phyloP scores from a whole-genome alignment of 257 asterid species.

The Salvia miltiorrhiza region DNA sequence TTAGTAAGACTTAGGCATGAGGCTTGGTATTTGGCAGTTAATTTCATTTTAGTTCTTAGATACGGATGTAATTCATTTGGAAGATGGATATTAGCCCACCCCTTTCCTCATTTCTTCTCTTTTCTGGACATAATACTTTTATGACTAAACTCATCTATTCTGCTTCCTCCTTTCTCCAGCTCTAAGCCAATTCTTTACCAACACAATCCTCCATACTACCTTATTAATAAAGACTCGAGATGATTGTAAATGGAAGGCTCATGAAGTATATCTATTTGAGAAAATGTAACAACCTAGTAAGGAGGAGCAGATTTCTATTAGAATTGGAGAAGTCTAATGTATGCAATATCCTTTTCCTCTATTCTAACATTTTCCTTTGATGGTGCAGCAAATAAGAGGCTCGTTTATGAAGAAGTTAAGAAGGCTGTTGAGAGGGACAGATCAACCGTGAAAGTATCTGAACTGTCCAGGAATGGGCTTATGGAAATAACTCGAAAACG shows the following conservation, averaged over 20 bases:
- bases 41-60: neutral
- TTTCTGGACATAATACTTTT: neutral
- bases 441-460: slow-evolving; percentile 86
- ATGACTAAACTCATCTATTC: neutral
- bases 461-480: slow-evolving; percentile 86
- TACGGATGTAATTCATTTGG: neutral
- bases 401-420: slow-evolving; percentile 84
- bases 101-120: neutral
- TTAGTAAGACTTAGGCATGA: neutral
- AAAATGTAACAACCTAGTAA: slow-evolving; percentile 6
- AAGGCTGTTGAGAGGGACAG: slow-evolving; percentile 88
- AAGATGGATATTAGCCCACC: neutral
- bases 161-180: slow-evolving; percentile 2
- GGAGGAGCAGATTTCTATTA: slow-evolving; percentile 7
- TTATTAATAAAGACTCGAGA: neutral
- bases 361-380: slow-evolving; percentile 6
- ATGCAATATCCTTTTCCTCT: slow-evolving; percentile 5
- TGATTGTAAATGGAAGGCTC: slow-evolving; percentile 7
- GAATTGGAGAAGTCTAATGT: neutral
- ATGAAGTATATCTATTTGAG: neutral
- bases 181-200: neutral
- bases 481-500: slow-evolving; percentile 98
- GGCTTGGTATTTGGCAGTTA: slow-evolving; percentile 4
- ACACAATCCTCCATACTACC: neutral
- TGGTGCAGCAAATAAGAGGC: slow-evolving; percentile 79